Evolutionary conservation across 176 grass and related monocot species (phyloP), one percentile per base, ranked within the genome.

Genomic region (Pontederia crassipes): DNA sequence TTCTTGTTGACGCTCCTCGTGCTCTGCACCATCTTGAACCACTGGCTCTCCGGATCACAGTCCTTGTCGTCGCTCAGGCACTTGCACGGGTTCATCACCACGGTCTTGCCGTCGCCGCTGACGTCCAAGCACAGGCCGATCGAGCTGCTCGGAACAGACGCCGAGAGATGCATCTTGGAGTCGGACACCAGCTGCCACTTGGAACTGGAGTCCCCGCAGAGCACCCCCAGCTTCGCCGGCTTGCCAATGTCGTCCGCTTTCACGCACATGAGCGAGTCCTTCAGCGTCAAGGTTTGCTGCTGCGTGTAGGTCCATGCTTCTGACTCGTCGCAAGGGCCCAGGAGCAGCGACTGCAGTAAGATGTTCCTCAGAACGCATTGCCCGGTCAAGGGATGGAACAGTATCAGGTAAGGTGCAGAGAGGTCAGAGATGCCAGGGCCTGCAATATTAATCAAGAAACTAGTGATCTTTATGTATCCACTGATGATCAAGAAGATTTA

Each of bases 11-110:
- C 32, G 32, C 32, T 40, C 80, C 80, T 77, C 0, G 74, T 85
- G 82, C 82, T 95, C 59, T 9, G 75, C 15, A 96, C 83, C 9
- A 96, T 45, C 70, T 87, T 90, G 75, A 96, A 96, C 92, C 92
- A 90, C 66, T 96, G 92, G 35, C 76, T 82, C 66, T 66, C 74
- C 4, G 83, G 92, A 17, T 96, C 73, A 69, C 92, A 96, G 49
- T 64, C 65, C 63, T 59, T 77, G 49, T 85, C 53, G 10, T 1
- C 26, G 61, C 81, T 78, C 70, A 96, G 71, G 72, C 92, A 96
- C 16, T 79, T 68, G 78, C 92, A 96, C 27, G 68, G 69, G 61
- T 67, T 87, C 47, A 81, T 87, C 3, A 96, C 65, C 49, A 96
- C 65, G 54, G 67, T 86, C 64, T 28, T 60, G 0, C 83, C 86